phyloP scores from a whole-genome alignment of 2,329 filamentous ascomycete species.

The Akanthomyces lecanii region DNA sequence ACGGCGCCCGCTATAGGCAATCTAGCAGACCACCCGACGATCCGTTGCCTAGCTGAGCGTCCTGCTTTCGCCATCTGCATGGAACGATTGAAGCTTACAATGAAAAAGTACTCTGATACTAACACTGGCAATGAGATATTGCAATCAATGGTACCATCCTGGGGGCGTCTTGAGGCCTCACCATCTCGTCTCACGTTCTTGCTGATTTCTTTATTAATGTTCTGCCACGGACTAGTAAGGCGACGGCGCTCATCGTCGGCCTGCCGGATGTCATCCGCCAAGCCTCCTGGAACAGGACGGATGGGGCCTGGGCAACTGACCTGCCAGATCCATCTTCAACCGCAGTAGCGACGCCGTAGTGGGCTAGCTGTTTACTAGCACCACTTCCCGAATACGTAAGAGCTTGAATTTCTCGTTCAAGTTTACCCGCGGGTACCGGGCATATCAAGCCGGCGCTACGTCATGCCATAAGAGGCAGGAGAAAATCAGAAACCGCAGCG shows the following conservation, averaged over 20 bases:
- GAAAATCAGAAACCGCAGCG: not conserved
- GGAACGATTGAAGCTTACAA: not conserved
- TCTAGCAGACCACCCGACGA: constrained; percentile 13
- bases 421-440: not conserved
- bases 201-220: not conserved
- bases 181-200: not conserved
- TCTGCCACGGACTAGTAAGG: too few relatives aligned
- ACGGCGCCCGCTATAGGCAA: constrained; percentile 1
- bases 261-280: not conserved
- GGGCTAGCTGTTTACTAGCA: not conserved
- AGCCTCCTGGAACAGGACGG: not conserved
- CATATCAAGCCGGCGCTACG: not conserved
- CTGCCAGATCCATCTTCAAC: constrained; percentile 13
- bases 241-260: not conserved
- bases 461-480: not conserved
- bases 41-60: not conserved
- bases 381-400: not conserved
- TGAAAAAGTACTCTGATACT: not conserved
- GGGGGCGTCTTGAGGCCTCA: not conserved
- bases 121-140: not conserved
- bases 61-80: not conserved
- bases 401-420: not conserved
- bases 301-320: not conserved
- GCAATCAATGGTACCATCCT: not conserved
- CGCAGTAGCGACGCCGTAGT: not conserved